These are phyloP conservation scores for Termitomyces sp. DNA, from an alignment of 1,284 basidiomycete genomes.

Conservation along the genomic window DNA sequence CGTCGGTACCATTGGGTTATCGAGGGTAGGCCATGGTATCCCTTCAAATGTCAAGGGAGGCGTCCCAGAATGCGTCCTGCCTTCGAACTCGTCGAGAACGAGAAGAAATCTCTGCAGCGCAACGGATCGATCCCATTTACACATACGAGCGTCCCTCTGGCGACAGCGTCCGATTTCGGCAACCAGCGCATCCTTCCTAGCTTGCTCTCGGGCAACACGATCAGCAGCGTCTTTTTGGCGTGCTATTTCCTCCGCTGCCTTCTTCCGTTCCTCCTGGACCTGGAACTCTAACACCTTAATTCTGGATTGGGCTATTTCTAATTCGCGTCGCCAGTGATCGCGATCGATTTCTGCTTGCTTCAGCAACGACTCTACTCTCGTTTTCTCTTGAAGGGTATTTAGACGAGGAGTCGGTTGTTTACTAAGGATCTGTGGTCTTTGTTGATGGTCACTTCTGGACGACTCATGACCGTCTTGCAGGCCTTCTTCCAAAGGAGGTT, in stretches of 20 bases:
- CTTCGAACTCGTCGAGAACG: slow-evolving; percentile 15
- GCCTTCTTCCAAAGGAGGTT: neutral
- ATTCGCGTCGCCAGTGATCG: neutral
- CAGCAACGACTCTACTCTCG: neutral
- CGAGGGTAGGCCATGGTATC: slow-evolving; percentile 17
- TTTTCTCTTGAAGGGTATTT: neutral
- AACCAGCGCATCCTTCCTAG: neutral
- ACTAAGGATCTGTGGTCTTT: neutral
- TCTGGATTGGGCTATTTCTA: neutral
- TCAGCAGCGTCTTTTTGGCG: slow-evolving; percentile 1
- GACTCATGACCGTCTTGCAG: neutral
- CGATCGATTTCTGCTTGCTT: neutral
- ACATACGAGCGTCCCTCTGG: neutral
- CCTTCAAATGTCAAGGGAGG: slow-evolving; percentile 11
- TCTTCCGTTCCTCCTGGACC: neutral
- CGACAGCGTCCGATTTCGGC: slow-evolving; percentile 1
- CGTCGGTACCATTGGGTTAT: neutral
- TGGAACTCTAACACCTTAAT: neutral
- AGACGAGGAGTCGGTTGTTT: neutral
- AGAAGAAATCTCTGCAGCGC: slow-evolving; percentile 13
- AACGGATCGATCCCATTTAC: neutral
- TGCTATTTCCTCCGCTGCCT: neutral
- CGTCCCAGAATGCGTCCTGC: slow-evolving; percentile 10
- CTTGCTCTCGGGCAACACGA: neutral
- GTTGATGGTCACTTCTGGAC: neutral